Percentiles rank a stretch among this genome's conserved stretches.
phyloP scores from a whole-genome alignment of 1,284 basidiomycete species.

The Bondarzewia mesenterica region DNA sequence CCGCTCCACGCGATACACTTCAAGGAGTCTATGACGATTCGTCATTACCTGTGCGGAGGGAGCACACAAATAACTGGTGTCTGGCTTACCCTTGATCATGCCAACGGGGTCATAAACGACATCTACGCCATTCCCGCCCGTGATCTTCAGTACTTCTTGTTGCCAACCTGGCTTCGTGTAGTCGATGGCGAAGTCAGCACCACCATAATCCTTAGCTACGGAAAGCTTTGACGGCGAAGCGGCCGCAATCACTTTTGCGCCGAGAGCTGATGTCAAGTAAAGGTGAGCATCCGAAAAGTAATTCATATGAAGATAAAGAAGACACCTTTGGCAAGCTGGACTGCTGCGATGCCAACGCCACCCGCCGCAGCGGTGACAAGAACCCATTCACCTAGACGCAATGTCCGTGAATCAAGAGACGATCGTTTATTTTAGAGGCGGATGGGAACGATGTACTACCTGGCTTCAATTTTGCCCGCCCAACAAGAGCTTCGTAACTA shows the following conservation, averaged over 20 bases:
- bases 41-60: background rate
- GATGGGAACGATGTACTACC: conserved; percentile 29
- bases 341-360: conserved; percentile 87
- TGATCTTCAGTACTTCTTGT: conserved; percentile 66
- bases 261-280: conserved; percentile 40
- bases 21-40: conserved; percentile 49
- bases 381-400: conserved; percentile 77
- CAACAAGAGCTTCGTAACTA: conserved; percentile 82
- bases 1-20: conserved; percentile 96
- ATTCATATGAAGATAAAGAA: background rate
- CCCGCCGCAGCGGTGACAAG: conserved; percentile 86
- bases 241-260: conserved; percentile 75
- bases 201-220: conserved; percentile 58
- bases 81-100: conserved; percentile 49
- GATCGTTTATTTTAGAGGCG: background rate
- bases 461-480: conserved; percentile 70
- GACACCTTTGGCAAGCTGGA: conserved; percentile 82
- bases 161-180: conserved; percentile 69
- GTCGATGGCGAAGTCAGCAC: conserved; percentile 64
- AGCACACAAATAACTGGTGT: background rate
- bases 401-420: too few species aligned
- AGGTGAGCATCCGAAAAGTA: background rate
- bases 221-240: conserved; percentile 64
- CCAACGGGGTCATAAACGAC: conserved; percentile 91
- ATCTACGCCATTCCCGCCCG: conserved; percentile 77